Percentiles rank a stretch among this genome's conserved stretches.
Conservation (phyloP, 2,329 filamentous ascomycete genomes). For the Fusarium duplospermum region DNA sequence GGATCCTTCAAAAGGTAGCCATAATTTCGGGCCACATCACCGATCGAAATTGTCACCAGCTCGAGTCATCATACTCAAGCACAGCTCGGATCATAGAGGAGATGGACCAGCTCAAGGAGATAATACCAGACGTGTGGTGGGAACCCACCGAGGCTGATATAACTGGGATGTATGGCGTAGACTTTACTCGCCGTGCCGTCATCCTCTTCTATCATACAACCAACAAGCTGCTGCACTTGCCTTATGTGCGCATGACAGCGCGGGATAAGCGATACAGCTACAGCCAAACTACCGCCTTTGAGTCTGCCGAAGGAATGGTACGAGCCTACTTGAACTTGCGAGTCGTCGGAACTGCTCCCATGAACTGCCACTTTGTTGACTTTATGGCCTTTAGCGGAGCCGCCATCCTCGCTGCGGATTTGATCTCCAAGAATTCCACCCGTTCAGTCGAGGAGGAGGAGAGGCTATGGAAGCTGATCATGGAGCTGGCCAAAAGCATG, state of each 20-base stretch:
- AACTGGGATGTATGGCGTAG: not conserved
- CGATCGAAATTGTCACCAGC: conserved; percentile 11
- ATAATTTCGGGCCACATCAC: conserved; percentile 15
- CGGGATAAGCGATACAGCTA: conserved; percentile 51
- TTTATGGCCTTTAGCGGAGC: conserved; percentile 60
- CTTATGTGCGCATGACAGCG: conserved; percentile 56
- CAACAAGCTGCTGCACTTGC: conserved; percentile 57
- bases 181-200: conserved; percentile 43
- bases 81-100: conserved; percentile 16
- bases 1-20: conserved; percentile 29
- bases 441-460: conserved; percentile 3
- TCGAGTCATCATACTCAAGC: not conserved
- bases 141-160: not conserved
- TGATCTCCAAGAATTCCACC: conserved; percentile 44
- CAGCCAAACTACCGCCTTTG: conserved; percentile 53
- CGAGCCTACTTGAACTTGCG: conserved; percentile 45
- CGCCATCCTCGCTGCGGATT: conserved; percentile 56
- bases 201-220: conserved; percentile 55
- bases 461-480: conserved; percentile 6
- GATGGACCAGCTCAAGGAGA: conserved; percentile 55
- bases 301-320: conserved; percentile 56
- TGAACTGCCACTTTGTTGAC: conserved; percentile 57
- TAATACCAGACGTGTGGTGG: conserved; percentile 29
- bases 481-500: not conserved
- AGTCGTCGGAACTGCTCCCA: conserved; percentile 39